These are phyloP conservation scores for Fusarium denticulatum DNA, from an alignment of 2,329 filamentous ascomycete species.

Conservation along the genomic window DNA sequence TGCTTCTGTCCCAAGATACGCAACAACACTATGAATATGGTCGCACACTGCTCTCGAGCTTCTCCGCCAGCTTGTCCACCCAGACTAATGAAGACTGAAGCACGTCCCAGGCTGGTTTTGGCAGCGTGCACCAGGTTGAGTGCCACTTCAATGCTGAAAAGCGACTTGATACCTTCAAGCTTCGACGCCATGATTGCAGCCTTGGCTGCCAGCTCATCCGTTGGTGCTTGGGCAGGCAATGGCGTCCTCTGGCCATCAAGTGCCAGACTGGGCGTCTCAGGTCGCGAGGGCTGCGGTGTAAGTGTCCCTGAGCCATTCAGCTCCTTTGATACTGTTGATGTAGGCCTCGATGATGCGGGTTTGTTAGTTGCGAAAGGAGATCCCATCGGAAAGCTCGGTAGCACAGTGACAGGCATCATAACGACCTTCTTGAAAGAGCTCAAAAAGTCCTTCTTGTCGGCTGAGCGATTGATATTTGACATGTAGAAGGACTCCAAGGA, in stretches of 20 bases:
- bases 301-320: constrained; percentile 42
- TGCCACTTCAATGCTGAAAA: constrained; percentile 97
- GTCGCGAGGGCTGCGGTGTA: constrained; percentile 56
- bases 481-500: constrained; percentile 94
- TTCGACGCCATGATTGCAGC: constrained; percentile 97
- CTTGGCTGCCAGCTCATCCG: constrained; percentile 92
- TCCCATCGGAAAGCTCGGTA: constrained; percentile 73
- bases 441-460: constrained; percentile 95
- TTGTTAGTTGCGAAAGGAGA: constrained; percentile 65
- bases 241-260: constrained; percentile 54
- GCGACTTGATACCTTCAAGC: constrained; percentile 90
- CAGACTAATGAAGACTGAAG: constrained; percentile 82
- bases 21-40: constrained; percentile 86
- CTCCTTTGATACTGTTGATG: constrained; percentile 26
- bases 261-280: constrained; percentile 59
- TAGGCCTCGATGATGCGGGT: constrained; percentile 39
- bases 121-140: constrained; percentile 88
- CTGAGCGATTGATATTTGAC: constrained; percentile 92
- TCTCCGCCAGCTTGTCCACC: constrained; percentile 84
- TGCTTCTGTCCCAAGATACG: constrained; percentile 87
- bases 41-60: constrained; percentile 86
- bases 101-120: constrained; percentile 86
- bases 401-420: constrained; percentile 96
- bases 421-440: constrained; percentile 98
- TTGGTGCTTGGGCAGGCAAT: constrained; percentile 74